A percentile compares a stretch with the other conserved stretches of the same genome.
Conservation (phyloP, 768 basidiomycete species). For the Pulveroboletus sp. region DNA sequence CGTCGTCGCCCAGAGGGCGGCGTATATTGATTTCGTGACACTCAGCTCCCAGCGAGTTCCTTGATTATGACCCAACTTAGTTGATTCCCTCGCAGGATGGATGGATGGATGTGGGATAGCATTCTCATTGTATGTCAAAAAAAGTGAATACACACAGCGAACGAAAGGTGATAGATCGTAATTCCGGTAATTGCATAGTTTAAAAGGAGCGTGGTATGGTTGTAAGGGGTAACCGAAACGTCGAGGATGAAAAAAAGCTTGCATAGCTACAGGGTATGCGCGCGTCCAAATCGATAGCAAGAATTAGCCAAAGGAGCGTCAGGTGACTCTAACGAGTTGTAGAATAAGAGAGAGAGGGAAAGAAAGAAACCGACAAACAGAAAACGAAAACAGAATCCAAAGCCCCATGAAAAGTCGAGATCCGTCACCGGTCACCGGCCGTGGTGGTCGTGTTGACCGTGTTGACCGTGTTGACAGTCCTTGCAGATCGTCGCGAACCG, state of each 20-base stretch:
- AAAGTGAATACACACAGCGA: slow-evolving; percentile 18
- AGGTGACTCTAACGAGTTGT: slow-evolving; percentile 21
- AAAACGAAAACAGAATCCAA: not conserved
- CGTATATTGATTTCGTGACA: not conserved
- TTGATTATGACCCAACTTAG: too few species aligned
- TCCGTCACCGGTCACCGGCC: slow-evolving; percentile 24
- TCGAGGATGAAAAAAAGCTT: slow-evolving; percentile 21
- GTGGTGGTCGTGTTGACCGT: slow-evolving; percentile 12
- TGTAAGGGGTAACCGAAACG: not conserved
- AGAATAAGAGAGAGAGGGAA: slow-evolving; percentile 2
- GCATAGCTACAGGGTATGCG: slow-evolving; percentile 24
- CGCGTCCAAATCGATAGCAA: slow-evolving; percentile 20
- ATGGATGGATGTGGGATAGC: slow-evolving; percentile 13
- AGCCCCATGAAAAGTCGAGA: not conserved
- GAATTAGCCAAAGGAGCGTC: slow-evolving; percentile 34
- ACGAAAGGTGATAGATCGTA: slow-evolving; percentile 24
- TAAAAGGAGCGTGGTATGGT: slow-evolving; percentile 16
- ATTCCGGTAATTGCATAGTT: slow-evolving; percentile 11
- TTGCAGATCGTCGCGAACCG: slow-evolving; percentile 62
- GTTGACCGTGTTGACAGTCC: slow-evolving; percentile 32
- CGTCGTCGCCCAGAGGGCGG: too few species aligned
- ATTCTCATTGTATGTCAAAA: slow-evolving; percentile 7
- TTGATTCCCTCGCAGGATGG: not conserved
- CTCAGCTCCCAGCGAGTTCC: too few species aligned
- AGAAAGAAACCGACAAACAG: not conserved